Percentiles rank a stretch among this genome's conserved stretches.
These are phyloP conservation scores for Boletus rex-veris DNA, from an alignment of 768 basidiomycete genomes.

Conservation along the genomic window DNA sequence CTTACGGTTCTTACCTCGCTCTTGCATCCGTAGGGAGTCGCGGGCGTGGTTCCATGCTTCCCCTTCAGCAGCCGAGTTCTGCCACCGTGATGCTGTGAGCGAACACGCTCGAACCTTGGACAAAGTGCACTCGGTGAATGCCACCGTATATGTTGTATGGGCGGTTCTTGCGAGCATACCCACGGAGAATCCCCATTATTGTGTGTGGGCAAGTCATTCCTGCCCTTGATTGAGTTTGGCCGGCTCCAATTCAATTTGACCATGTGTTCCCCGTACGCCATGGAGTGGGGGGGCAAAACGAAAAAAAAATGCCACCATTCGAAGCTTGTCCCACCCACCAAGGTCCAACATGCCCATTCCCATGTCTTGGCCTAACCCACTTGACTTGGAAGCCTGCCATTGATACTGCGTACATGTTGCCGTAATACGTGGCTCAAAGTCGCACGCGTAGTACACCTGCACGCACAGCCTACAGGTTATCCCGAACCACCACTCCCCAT, in stretches of 20 bases:
- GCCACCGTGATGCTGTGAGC: not conserved
- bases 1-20: not conserved
- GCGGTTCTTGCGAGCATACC: not conserved
- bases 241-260: slow-evolving; percentile 15
- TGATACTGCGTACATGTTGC: too few species aligned
- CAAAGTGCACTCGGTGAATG: too few species aligned
- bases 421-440: too few species aligned
- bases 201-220: slow-evolving; percentile 6
- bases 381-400: too few species aligned
- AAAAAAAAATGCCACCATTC: not conserved
- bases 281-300: too few species aligned
- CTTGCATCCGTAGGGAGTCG: too few species aligned
- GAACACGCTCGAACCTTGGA: not conserved
- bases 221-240: slow-evolving; percentile 15
- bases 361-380: not conserved
- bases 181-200: not conserved
- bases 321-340: not conserved
- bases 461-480: not conserved
- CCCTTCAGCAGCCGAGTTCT: too few species aligned
- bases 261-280: slow-evolving; percentile 2
- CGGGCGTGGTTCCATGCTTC: not conserved
- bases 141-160: too few species aligned
- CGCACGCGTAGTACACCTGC: not conserved
- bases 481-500: not conserved
- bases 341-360: not conserved